Base-by-base conservation (phyloP, 2,329 filamentous ascomycete genomes). In the Xylaria arbuscula region DNA sequence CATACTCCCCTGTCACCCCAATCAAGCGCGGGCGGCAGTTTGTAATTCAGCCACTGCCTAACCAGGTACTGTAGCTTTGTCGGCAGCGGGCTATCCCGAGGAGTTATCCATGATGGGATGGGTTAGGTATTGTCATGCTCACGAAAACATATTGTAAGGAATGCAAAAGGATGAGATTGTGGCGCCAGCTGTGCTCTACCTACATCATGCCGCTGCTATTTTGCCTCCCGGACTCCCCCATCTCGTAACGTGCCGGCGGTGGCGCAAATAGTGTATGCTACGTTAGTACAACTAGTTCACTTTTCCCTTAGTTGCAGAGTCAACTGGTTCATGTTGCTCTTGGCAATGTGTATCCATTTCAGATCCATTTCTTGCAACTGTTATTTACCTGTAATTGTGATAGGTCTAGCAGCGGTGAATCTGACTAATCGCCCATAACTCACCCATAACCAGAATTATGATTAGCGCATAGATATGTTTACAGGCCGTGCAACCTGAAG, bases 1-100 rank as follows among this genome's bases (percentile, higher is more conserved):
- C 55, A 60, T 8, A 1, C 50, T 36, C 66, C 65, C 66, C 56
- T 64, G 61, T 57, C 51, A 24, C 15, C 15, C 38, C 28, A 9
- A 36, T 38, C 17, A 10, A 7, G 45, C 40, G 28, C 40, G 40
- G 40, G 40, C 40, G 40, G 40, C 8, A 45, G 40, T 45, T 34
- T 34, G 50, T 53, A 32, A 53, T 53, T 11, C 50, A 17, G 11
- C 28, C 15, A 47, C 45, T n/a, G 45, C 8, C n/a, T 47, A 45
- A 17, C 40, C n/a, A n/a, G 4, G 3, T 17, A 15, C 13, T n/a
- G 38, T 32, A 17, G 58, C 3, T 42, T 32, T 3, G 19, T 40
- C 13, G n/a, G 19, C 17, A 42, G 10, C n/a, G 24, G 54, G n/a
- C 22, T 7, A 45, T 19, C 42, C n/a, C 15, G 19, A 38, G 3